A percentile compares a stretch with the other conserved stretches of the same genome.
phyloP scores from a whole-genome alignment of 345 rosid species.

The Dimocarpus longan region DNA sequence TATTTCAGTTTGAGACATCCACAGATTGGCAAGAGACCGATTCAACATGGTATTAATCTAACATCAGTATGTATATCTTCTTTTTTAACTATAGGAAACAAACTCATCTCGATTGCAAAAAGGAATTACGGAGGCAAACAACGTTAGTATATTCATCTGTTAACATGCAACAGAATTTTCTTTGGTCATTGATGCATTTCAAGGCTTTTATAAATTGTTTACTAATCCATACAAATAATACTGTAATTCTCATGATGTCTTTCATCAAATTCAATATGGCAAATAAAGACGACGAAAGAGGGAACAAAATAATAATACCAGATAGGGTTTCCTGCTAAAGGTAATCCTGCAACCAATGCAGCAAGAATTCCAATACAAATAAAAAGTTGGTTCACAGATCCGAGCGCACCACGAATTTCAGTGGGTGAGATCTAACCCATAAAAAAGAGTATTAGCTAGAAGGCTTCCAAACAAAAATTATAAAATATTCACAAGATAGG shows the following conservation, averaged over 20 bases:
- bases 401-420: conserved; percentile 96
- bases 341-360: conserved; percentile 96
- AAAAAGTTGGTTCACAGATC: conserved; percentile 94
- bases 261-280: not conserved
- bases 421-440: conserved; percentile 92
- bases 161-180: not conserved
- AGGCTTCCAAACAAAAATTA: conserved; percentile 1
- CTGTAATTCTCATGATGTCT: not conserved
- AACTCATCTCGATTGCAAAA: too few species aligned
- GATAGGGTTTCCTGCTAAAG: conserved; percentile 81
- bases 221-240: not conserved
- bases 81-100: too few species aligned
- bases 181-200: not conserved
- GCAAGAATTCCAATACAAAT: conserved; percentile 95
- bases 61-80: not conserved
- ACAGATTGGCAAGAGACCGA: not conserved
- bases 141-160: not conserved
- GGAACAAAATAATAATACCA: conserved; percentile 49
- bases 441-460: conserved; percentile 24
- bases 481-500: conserved; percentile 7
- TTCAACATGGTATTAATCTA: not conserved
- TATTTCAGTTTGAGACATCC: not conserved
- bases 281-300: conserved; percentile 10
- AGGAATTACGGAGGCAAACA: not conserved
- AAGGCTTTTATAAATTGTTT: not conserved